Conservation (phyloP, 2,329 filamentous ascomycete genomes). For the Colletotrichum sp. region DNA sequence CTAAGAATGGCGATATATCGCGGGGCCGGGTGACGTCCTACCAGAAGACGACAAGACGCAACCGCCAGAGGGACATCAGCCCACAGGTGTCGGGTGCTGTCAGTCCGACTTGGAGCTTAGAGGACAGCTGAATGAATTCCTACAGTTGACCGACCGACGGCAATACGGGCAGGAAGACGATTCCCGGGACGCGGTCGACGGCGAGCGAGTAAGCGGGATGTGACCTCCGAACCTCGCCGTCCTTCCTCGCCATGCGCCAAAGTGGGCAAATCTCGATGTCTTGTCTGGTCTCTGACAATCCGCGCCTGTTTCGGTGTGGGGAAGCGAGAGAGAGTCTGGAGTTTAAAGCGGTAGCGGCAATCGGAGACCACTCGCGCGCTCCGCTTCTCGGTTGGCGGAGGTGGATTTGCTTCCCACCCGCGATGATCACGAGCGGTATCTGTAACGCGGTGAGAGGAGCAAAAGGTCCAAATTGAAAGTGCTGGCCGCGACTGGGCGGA, state of each 20-base stretch:
- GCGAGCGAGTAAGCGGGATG: constrained; percentile 3
- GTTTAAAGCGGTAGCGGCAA: not conserved
- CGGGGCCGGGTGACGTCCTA: not conserved
- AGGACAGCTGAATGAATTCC: not conserved
- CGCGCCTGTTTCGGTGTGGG: constrained; percentile 8
- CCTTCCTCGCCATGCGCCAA: not conserved
- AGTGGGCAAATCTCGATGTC: constrained; percentile 1
- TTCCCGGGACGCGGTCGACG: not conserved
- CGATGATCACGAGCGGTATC: not conserved
- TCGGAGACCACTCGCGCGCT: not conserved
- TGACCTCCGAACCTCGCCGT: not conserved
- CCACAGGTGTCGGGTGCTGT: not conserved
- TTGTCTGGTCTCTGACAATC: not conserved
- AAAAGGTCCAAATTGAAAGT: not conserved
- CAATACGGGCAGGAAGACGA: not conserved
- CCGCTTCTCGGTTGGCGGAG: not conserved
- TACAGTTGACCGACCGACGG: not conserved
- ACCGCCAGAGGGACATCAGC: not conserved
- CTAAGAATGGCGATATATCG: not conserved
- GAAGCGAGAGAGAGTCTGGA: not conserved
- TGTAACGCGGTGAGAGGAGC: not conserved
- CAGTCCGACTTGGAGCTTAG: not conserved
- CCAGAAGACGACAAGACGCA: not conserved
- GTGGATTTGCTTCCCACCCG: not conserved
- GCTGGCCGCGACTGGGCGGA: not conserved